A percentile compares a stretch with the other conserved stretches of the same genome.
phyloP scores from a whole-genome alignment of 2,329 filamentous ascomycete genomes.

The Ceratocystis colombiana region DNA sequence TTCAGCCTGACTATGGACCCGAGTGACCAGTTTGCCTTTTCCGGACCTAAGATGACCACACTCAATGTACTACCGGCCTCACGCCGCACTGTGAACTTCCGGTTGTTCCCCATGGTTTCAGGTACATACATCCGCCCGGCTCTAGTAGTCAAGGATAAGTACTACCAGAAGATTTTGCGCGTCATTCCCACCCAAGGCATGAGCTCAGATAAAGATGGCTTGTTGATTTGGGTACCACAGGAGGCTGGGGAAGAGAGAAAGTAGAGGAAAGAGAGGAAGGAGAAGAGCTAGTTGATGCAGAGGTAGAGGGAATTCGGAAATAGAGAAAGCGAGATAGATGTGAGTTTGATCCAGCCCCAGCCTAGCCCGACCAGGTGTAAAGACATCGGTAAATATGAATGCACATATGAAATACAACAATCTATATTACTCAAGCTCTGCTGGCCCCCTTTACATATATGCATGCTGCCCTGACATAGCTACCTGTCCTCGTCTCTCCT shows the following conservation, averaged over 20 bases:
- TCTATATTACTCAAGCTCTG: not conserved
- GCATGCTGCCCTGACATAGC: not conserved
- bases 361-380: no score
- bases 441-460: not conserved
- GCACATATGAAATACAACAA: conserved; percentile 1
- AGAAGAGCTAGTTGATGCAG: no score
- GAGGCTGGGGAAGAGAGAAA: conserved; percentile 30
- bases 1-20: conserved; percentile 90
- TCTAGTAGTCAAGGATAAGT: conserved; percentile 72
- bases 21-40: conserved; percentile 85
- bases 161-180: conserved; percentile 82
- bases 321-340: no score
- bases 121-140: conserved; percentile 62
- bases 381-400: not conserved
- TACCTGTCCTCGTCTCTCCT: not conserved
- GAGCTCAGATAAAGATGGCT: conserved; percentile 53
- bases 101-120: conserved; percentile 55
- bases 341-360: no score
- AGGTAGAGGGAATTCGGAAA: no score
- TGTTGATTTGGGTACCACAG: conserved; percentile 51
- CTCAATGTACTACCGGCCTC: conserved; percentile 76
- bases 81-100: conserved; percentile 61
- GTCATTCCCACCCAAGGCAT: conserved; percentile 69
- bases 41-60: conserved; percentile 70
- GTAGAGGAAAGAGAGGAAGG: conserved; percentile 4